Conservation (phyloP, 2,329 filamentous ascomycete species). For the Botrytis aclada region DNA sequence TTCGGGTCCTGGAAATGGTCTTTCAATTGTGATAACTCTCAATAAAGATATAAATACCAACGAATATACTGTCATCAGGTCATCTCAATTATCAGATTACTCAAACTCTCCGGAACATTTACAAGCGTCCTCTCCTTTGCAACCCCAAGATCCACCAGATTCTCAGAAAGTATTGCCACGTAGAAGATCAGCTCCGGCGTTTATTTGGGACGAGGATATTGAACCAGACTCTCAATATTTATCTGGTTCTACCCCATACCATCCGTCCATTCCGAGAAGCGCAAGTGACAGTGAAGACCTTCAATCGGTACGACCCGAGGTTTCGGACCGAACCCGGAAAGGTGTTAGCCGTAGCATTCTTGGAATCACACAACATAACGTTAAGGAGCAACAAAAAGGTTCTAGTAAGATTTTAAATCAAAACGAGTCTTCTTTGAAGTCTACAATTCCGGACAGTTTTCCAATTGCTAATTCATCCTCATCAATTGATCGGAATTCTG, state of each 20-base stretch:
- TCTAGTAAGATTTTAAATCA: not conserved
- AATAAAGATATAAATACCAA: constrained; percentile 25
- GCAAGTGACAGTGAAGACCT: constrained; percentile 5
- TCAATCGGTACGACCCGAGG: constrained; percentile 4
- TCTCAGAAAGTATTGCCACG: constrained; percentile 6
- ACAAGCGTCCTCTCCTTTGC: constrained; percentile 15
- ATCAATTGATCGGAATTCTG: not conserved
- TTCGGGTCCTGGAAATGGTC: constrained; percentile 5
- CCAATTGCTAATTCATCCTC: not conserved
- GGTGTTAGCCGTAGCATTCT: constrained; percentile 7
- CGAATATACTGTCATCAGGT: constrained; percentile 23
- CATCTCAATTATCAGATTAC: constrained; percentile 22
- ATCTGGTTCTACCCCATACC: constrained; percentile 21
- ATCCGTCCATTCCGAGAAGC: constrained; percentile 17
- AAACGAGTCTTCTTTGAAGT: not conserved
- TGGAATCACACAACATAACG: constrained; percentile 13
- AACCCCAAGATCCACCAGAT: constrained; percentile 10
- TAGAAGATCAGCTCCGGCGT: constrained; percentile 10
- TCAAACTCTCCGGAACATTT: not conserved
- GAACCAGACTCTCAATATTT: constrained; percentile 30
- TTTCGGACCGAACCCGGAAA: constrained; percentile 18
- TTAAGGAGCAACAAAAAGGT: not conserved
- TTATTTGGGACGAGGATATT: constrained; percentile 30
- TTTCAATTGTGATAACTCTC: constrained; percentile 23
- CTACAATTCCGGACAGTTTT: constrained; percentile 7